A percentile compares a stretch with the other conserved stretches of the same genome.
These are phyloP conservation scores for Solanum medicagineum DNA, from an alignment of 257 asterid genomes.

Conservation along the genomic window DNA sequence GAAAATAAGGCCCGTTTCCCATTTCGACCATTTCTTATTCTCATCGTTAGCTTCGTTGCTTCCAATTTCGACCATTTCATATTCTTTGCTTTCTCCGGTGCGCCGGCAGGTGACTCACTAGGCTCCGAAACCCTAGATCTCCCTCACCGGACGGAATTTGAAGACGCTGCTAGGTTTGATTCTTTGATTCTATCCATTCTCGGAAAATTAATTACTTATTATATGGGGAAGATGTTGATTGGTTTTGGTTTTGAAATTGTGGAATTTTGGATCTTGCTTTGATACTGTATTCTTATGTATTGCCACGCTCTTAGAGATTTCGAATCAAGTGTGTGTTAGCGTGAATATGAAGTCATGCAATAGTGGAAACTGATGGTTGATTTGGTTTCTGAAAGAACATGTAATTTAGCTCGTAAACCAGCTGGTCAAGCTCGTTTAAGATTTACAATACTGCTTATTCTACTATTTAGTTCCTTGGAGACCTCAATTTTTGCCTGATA, in stretches of 20 bases:
- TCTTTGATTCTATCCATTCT: background rate
- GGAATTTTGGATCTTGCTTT: background rate
- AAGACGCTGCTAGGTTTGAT: background rate
- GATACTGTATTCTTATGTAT: background rate
- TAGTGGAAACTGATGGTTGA: background rate
- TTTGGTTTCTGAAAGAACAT: background rate
- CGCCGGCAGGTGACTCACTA: background rate
- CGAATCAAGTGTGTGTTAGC: background rate
- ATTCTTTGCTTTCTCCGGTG: background rate
- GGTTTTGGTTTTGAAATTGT: background rate
- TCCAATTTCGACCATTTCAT: background rate
- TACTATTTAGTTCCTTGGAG: background rate
- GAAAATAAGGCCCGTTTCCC: background rate
- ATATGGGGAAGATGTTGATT: background rate
- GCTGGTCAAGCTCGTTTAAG: background rate
- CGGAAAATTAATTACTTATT: background rate
- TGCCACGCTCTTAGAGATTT: background rate
- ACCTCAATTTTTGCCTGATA: background rate
- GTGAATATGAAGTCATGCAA: background rate
- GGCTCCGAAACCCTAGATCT: background rate
- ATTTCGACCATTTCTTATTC: background rate
- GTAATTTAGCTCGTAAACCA: background rate
- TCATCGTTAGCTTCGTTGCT: background rate
- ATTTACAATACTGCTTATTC: background rate
- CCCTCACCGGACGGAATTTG: background rate